Percentiles rank a stretch among this genome's conserved stretches.
These are phyloP conservation scores for Nemania serpens DNA, from an alignment of 2,329 filamentous ascomycete genomes.

Conservation along the genomic window DNA sequence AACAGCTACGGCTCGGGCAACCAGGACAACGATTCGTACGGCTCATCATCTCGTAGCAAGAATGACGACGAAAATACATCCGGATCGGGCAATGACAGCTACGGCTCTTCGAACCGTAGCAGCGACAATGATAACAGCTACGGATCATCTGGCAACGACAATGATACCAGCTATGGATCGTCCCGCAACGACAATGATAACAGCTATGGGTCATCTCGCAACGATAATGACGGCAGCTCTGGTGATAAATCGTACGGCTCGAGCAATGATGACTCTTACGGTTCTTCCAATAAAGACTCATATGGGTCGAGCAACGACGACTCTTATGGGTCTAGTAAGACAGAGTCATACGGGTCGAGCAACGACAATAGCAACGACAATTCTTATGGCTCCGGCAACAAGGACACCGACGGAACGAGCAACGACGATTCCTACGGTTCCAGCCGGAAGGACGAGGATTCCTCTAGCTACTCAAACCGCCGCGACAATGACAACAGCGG, in stretches of 20 bases:
- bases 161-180: constrained; percentile 22
- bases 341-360: no score
- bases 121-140: constrained; percentile 16
- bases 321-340: constrained; percentile 14
- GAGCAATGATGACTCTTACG: constrained; percentile 12
- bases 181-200: constrained; percentile 15
- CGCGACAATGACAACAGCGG: background rate
- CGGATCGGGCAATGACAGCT: constrained; percentile 17
- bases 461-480: constrained; percentile 17
- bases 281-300: background rate
- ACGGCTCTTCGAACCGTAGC: constrained; percentile 29
- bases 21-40: constrained; percentile 15
- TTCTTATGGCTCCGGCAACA: constrained; percentile 15
- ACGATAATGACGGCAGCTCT: constrained; percentile 12
- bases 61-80: constrained; percentile 29
- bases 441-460: constrained; percentile 27
- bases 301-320: constrained; percentile 19
- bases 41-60: constrained; percentile 3
- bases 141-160: constrained; percentile 22
- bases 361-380: constrained; percentile 12
- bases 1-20: constrained; percentile 17
- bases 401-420: constrained; percentile 20
- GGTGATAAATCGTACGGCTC: constrained; percentile 26
- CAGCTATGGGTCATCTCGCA: constrained; percentile 31
- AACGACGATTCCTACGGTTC: constrained; percentile 17